Base-by-base conservation (phyloP, 768 basidiomycete genomes). In the Cystofilobasidium bisporidii region DNA sequence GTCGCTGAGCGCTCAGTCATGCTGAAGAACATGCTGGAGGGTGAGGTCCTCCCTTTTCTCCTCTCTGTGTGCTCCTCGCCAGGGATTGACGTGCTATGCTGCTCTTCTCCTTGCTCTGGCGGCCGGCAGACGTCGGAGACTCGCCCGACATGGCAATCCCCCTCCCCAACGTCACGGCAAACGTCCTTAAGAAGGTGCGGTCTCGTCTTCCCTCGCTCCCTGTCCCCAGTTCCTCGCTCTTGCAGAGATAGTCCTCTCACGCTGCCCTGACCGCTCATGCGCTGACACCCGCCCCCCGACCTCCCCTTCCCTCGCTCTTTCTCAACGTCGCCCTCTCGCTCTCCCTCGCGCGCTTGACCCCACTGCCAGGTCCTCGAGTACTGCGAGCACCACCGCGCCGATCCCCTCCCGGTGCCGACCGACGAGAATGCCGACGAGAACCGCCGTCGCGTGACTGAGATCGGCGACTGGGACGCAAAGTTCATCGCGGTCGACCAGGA, bases 1-100 rank as follows among this genome's bases (percentile, higher is more conserved):
- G 89, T 99, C 65, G 91, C 91, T 65, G 89, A 93, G 80, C 89
- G 96, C 77, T 87, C 86, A 71, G 91, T 94, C 14, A 84, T 99
- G 73, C 96, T 99, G 79, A 96, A 94, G 83, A 94, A 96, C 82
- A 97, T 99, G 96, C 87, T 98, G 63, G 96, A 98, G 80, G 96
- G 96, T 90, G 66, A 47, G 80, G 72, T 14, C n/a, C n/a, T 59
- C 43, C 22, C 41, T 45, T 50, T n/a, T n/a, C n/a, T n/a, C n/a
- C n/a, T n/a, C n/a, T n/a, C n/a, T n/a, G n/a, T n/a, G n/a, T n/a
- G n/a, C 32, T 55, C 57, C 38, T 61, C 12, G 28, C 36, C n/a
- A n/a, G n/a, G n/a, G n/a, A n/a, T n/a, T n/a, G n/a, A n/a, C n/a
- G n/a, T n/a, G n/a, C n/a, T n/a, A 58, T 33, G 47, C 60, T n/a